phyloP scores from a whole-genome alignment of 352 stramenopile genomes.

The Pythium aphanidermatum region DNA sequence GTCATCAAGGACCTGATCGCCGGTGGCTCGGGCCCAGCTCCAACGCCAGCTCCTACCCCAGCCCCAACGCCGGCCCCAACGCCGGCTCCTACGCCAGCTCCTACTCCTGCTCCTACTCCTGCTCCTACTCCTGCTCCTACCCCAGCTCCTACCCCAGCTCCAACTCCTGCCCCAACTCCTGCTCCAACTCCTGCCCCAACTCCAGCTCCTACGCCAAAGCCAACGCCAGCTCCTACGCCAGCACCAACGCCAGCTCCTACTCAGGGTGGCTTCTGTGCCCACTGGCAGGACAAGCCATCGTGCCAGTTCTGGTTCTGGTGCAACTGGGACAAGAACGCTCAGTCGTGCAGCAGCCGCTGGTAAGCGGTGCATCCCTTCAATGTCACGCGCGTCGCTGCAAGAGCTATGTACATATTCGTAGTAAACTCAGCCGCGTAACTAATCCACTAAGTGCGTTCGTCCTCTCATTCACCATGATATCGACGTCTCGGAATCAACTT shows the following conservation, averaged over 20 bases:
- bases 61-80: not conserved
- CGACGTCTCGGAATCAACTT: too few species aligned
- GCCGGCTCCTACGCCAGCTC: not conserved
- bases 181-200: not conserved
- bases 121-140: not conserved
- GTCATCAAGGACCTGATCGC: constrained; percentile 9
- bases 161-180: not conserved
- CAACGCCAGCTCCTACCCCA: not conserved
- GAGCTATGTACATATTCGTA: too few species aligned
- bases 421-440: too few species aligned
- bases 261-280: constrained; percentile 2
- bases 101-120: too few species aligned
- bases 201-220: not conserved
- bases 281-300: constrained; percentile 3
- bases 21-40: not conserved
- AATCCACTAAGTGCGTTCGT: too few species aligned
- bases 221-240: not conserved
- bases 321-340: constrained; percentile 9
- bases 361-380: too few species aligned
- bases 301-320: constrained; percentile 16
- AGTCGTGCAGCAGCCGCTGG: not conserved
- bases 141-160: not conserved
- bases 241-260: not conserved
- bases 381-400: too few species aligned
- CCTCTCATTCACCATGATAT: too few species aligned